Evolutionary conservation across 2,329 filamentous ascomycete genomes (phyloP).

Genomic region (Didymella exigua): DNA sequence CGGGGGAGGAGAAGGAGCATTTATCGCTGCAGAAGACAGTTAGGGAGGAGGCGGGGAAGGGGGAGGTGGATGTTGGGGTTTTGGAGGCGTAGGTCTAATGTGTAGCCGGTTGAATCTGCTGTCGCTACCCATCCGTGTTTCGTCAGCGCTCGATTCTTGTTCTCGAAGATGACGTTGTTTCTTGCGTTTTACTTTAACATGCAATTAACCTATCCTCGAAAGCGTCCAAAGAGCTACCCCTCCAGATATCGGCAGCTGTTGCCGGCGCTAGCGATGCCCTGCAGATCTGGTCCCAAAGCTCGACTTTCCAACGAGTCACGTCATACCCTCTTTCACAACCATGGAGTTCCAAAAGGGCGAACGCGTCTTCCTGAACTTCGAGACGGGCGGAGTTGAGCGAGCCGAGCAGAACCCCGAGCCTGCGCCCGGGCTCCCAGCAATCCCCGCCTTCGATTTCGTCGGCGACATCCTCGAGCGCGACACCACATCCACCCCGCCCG

Average conservation of each 20-base stretch:
- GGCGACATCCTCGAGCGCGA: conserved; percentile 81
- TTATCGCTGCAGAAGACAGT: conserved; percentile 10
- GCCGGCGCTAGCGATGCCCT: conserved; percentile 17
- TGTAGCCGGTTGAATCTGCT: no score
- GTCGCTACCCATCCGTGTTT: no score
- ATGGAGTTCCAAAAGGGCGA: conserved; percentile 62
- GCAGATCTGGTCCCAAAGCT: conserved; percentile 12
- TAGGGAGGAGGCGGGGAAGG: conserved; percentile 12
- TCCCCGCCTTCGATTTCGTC: conserved; percentile 60
- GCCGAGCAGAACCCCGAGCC: conserved; percentile 32
- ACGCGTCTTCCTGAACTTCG: conserved; percentile 65
- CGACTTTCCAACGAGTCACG: conserved; percentile 3
- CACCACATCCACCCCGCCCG: conserved; percentile 65
- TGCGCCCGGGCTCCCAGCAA: conserved; percentile 21
- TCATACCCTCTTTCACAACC: conserved; percentile 7
- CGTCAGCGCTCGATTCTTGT: no score
- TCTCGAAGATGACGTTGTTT: no score
- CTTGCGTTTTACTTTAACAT: no score
- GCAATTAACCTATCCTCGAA: background rate
- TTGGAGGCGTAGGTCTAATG: conserved; percentile 5
- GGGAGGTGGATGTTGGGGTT: conserved; percentile 4
- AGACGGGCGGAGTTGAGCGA: conserved; percentile 57
- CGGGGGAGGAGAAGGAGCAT: conserved; percentile 13
- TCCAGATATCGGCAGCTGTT: background rate
- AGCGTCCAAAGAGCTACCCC: background rate